These are phyloP conservation scores for Pyracantha coccinea DNA, from an alignment of 331 rosid genomes.

Conservation along the genomic window DNA sequence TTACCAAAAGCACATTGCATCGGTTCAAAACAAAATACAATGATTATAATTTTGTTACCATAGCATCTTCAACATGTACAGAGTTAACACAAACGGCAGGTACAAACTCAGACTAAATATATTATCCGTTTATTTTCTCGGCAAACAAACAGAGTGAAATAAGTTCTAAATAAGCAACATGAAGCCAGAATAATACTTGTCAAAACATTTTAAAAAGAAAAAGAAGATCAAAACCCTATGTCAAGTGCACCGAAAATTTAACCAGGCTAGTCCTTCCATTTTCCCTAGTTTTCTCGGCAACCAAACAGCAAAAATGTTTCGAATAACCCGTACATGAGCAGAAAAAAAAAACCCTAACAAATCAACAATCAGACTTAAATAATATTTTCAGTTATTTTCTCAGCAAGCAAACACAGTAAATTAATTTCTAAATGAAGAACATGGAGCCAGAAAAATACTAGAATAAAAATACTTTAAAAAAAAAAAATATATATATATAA, in stretches of 20 bases:
- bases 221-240: neutral
- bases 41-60: neutral
- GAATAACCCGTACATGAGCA: neutral
- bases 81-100: neutral
- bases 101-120: neutral
- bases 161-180: neutral
- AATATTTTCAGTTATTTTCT: neutral
- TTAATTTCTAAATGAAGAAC: neutral
- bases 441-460: neutral
- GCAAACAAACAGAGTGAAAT: neutral
- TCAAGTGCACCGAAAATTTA: neutral
- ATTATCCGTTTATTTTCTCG: neutral
- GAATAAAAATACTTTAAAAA: neutral
- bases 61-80: neutral
- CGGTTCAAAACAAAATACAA: neutral
- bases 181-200: neutral
- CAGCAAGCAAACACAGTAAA: neutral
- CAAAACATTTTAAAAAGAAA: neutral
- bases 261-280: neutral
- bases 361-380: neutral
- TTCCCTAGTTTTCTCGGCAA: conserved; percentile 7
- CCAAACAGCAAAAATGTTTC: neutral
- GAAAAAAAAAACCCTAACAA: neutral
- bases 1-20: neutral
- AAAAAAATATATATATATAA: neutral